phyloP scores from a whole-genome alignment of 2,329 filamentous ascomycete species.

The Fusarium tanahbumbuense region DNA sequence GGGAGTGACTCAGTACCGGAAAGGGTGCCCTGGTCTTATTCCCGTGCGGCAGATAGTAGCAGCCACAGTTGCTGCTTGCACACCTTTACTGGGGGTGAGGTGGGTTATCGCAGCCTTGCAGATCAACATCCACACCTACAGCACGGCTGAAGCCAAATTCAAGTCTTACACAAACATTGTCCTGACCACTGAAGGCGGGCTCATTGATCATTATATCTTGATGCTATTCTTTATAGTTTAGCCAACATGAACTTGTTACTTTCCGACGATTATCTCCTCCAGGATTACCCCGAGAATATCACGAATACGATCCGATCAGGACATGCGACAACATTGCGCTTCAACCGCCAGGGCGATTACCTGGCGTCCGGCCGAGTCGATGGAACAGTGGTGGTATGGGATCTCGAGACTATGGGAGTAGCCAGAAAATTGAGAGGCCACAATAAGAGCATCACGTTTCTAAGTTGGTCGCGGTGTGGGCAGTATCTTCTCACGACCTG shows the following conservation, averaged over 20 bases:
- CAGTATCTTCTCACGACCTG: slow-evolving; percentile 92
- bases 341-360: slow-evolving; percentile 94
- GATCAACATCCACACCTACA: slow-evolving; percentile 31
- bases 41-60: slow-evolving; percentile 12
- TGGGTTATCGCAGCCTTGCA: slow-evolving; percentile 51
- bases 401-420: slow-evolving; percentile 96
- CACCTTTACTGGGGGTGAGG: slow-evolving; percentile 17
- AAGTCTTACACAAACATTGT: slow-evolving; percentile 30
- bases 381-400: slow-evolving; percentile 94
- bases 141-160: slow-evolving; percentile 44
- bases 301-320: slow-evolving; percentile 84
- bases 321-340: slow-evolving; percentile 77
- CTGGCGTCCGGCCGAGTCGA: slow-evolving; percentile 94
- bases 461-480: slow-evolving; percentile 95
- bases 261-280: slow-evolving; percentile 72
- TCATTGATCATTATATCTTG: slow-evolving; percentile 10
- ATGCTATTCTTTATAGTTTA: neutral
- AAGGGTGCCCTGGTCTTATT: neutral
- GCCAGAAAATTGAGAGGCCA: slow-evolving; percentile 94
- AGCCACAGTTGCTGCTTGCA: slow-evolving; percentile 31
- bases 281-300: slow-evolving; percentile 91
- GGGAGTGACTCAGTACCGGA: slow-evolving; percentile 4
- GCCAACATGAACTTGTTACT: slow-evolving; percentile 67
- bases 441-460: slow-evolving; percentile 90
- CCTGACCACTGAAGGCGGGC: slow-evolving; percentile 32